Percentiles rank a stretch among this genome's conserved stretches.
These are phyloP conservation scores for Micractinium sp. DNA, from an alignment of 139 green algal genomes.

Conservation along the genomic window DNA sequence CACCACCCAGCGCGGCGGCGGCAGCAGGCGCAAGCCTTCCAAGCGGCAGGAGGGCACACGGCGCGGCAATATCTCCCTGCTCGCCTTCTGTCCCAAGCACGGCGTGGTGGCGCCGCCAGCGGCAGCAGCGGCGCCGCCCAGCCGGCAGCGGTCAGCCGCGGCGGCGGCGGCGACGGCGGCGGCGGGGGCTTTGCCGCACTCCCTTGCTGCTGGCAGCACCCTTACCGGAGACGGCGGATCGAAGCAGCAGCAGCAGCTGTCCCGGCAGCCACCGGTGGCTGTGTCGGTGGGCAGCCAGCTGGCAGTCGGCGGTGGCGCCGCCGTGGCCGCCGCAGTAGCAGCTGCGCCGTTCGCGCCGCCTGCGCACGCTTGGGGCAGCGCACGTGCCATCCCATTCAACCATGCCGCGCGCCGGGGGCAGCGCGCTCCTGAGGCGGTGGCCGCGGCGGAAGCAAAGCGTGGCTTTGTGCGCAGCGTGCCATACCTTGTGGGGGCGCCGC, in stretches of 20 bases:
- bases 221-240: no score
- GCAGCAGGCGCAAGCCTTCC: not conserved
- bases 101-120: not conserved
- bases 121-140: not conserved
- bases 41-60: constrained; percentile 17
- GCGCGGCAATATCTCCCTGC: constrained; percentile 43
- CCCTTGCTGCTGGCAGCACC: not conserved
- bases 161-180: not conserved
- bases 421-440: constrained; percentile 66
- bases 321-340: not conserved
- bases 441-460: constrained; percentile 65
- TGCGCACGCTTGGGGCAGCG: not conserved
- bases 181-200: not conserved
- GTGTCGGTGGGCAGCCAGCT: not conserved
- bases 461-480: constrained; percentile 57
- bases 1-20: not conserved
- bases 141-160: not conserved
- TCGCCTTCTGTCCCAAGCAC: constrained; percentile 72
- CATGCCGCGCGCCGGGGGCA: constrained; percentile 47
- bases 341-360: not conserved
- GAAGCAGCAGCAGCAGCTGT: not conserved
- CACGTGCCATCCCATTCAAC: constrained; percentile 46
- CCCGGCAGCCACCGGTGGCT: not conserved
- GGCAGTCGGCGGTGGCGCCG: not conserved
- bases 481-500: constrained; percentile 44